Percentiles rank a stretch among this genome's conserved stretches.
These are phyloP conservation scores for Neonectria magnoliae DNA, from an alignment of 2,329 filamentous ascomycete genomes.

Conservation along the genomic window DNA sequence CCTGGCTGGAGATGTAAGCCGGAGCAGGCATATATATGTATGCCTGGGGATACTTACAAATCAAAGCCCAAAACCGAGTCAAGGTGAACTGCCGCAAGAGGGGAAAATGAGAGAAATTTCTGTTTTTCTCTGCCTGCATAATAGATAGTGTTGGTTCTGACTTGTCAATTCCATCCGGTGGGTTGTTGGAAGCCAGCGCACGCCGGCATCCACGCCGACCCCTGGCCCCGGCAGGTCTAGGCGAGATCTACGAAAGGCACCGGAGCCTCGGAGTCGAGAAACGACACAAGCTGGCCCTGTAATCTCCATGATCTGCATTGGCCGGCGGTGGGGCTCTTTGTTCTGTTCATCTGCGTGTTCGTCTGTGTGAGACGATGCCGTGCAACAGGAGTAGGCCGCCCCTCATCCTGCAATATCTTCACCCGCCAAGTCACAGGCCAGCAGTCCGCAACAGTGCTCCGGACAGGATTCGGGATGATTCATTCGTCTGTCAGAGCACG, in stretches of 20 bases:
- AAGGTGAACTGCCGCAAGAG: too few species aligned
- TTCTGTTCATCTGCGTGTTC: constrained; percentile 12
- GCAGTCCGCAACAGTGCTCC: constrained; percentile 3
- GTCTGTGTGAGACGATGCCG: constrained; percentile 26
- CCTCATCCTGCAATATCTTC: constrained; percentile 13
- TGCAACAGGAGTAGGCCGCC: constrained; percentile 11
- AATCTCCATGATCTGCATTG: constrained; percentile 38
- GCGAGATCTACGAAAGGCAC: constrained; percentile 14
- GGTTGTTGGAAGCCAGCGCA: background rate
- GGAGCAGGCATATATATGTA: constrained; percentile 2
- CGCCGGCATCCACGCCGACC: background rate
- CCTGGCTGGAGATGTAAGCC: background rate
- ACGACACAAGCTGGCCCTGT: constrained; percentile 29
- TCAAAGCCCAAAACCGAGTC: background rate
- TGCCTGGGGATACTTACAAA: background rate
- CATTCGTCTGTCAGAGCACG: background rate
- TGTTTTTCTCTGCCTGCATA: background rate
- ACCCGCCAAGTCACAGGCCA: background rate
- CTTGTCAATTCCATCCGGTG: background rate
- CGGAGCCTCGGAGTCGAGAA: constrained; percentile 10
- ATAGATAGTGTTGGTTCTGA: background rate
- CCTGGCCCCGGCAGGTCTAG: constrained; percentile 4
- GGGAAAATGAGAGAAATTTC: background rate
- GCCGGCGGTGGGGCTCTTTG: constrained; percentile 6
- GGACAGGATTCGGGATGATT: background rate